Evolutionary conservation across 2,329 filamentous ascomycete genomes (phyloP), one percentile per base, ranked within the genome.

Genomic region (Colletotrichum filicis): DNA sequence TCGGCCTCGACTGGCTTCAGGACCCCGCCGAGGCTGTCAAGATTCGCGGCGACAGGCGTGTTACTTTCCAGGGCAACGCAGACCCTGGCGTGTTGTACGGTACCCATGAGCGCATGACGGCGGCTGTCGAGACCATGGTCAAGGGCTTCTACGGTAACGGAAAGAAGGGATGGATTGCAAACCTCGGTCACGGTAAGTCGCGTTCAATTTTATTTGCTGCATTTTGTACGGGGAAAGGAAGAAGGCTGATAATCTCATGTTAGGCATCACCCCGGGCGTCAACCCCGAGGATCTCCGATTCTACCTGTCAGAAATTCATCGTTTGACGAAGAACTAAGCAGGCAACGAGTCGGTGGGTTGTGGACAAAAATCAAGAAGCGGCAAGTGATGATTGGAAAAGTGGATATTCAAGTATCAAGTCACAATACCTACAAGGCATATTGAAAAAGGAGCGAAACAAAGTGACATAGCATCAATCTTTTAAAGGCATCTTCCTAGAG

Each of bases 121-220:
- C 89, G 76, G 93, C 92, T 0, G 95, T 98, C 8, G 89, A 96
- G 83, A 87, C 92, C 59, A 98, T 98, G 93, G 94, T 97, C 1
- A 86, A 92, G 74, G 96, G 96, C 0, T 99, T 98, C 73, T 91
- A 91, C 81, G 91, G 92, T 74, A 49, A 49, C 19, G 93, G 93
- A 67, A 96, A 95, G 83, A 92, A 95, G 82, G 94, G 96, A 53
- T 99, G 97, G 96, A 98, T 99, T 77, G 95, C 94, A 60, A 99
- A 99, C 82, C 88, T 99, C 74, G 97, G 97, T 9, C 97, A 99
- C 81, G 97, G 97, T 94, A 89, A 79, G 91, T 83, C 2, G 8
- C 30, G 46, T 16, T 35, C 22, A 32, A 11, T 32, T 28, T 49
- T n/a, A 12, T 22, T 16, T 8, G 9, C 11, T 22, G 14, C 1